These are phyloP conservation scores for Colletotrichum siamense DNA, from an alignment of 2,329 filamentous ascomycete species.

Conservation along the genomic window DNA sequence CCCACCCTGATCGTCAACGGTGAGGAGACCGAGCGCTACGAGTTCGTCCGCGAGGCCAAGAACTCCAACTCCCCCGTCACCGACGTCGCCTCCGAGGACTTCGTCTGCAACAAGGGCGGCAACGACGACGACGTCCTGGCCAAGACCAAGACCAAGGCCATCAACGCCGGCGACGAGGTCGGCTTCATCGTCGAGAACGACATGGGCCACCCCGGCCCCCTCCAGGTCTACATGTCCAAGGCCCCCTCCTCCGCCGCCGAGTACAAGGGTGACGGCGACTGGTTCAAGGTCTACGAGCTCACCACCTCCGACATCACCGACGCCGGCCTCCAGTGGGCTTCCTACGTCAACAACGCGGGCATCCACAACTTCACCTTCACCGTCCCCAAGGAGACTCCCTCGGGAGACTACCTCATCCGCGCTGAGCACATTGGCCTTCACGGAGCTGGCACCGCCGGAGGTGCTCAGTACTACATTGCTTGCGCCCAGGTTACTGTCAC, in stretches of 20 bases:
- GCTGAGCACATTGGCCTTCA: constrained; percentile 42
- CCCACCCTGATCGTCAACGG: constrained; percentile 25
- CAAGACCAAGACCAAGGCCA: constrained; percentile 39
- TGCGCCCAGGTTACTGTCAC: constrained; percentile 39
- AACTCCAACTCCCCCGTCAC: constrained; percentile 42
- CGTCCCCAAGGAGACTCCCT: constrained; percentile 43
- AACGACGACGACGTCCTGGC: constrained; percentile 39
- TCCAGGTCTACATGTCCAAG: constrained; percentile 42
- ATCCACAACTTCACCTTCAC: constrained; percentile 42
- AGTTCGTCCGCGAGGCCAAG: constrained; percentile 24
- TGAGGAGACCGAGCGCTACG: constrained; percentile 20
- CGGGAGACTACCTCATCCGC: constrained; percentile 39
- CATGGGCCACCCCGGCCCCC: constrained; percentile 43
- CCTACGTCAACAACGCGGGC: constrained; percentile 32
- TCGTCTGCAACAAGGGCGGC: constrained; percentile 45
- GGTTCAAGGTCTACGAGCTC: constrained; percentile 42
- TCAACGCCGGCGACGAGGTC: constrained; percentile 44
- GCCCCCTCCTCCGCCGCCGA: constrained; percentile 31
- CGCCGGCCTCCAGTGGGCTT: constrained; percentile 36
- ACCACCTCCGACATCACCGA: constrained; percentile 32
- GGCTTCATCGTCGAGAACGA: constrained; percentile 42
- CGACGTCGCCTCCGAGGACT: constrained; percentile 40
- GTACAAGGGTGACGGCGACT: constrained; percentile 39
- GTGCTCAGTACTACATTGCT: constrained; percentile 42
- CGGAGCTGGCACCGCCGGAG: constrained; percentile 31